Conservation (phyloP, 371 early-diverging fungal genomes). For the Apophysomyces elegans region DNA sequence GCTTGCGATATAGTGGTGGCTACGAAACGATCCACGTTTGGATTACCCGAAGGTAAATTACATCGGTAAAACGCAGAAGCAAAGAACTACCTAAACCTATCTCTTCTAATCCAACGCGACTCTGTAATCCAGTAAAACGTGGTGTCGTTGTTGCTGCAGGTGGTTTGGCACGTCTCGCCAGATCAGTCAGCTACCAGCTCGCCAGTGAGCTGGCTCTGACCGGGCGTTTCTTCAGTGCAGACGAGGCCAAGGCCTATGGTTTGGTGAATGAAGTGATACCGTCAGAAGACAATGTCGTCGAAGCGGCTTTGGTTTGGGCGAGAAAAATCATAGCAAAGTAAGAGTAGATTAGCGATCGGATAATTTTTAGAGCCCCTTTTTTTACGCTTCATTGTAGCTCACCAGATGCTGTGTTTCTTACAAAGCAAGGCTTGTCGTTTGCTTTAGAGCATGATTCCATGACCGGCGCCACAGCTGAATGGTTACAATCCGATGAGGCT, state of each 20-base stretch:
- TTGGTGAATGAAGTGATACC: slow-evolving; percentile 52
- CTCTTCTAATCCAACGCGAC: neutral
- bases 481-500: slow-evolving; percentile 44
- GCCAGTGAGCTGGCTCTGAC: slow-evolving; percentile 52
- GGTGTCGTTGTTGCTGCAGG: slow-evolving; percentile 54
- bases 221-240: slow-evolving; percentile 47
- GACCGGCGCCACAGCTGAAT: slow-evolving; percentile 40
- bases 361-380: neutral
- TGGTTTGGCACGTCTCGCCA: slow-evolving; percentile 46
- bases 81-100: neutral
- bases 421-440: slow-evolving; percentile 47
- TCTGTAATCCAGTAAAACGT: slow-evolving; percentile 35
- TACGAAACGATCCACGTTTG: slow-evolving; percentile 47
- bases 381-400: slow-evolving; percentile 24
- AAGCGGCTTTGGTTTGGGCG: slow-evolving; percentile 41
- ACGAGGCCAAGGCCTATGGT: slow-evolving; percentile 49
- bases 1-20: slow-evolving; percentile 56
- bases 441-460: slow-evolving; percentile 45
- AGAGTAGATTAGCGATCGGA: neutral
- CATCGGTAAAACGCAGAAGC: neutral
- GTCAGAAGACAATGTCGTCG: slow-evolving; percentile 36
- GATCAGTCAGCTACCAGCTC: slow-evolving; percentile 48
- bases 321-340: slow-evolving; percentile 47
- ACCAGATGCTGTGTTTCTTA: slow-evolving; percentile 50
- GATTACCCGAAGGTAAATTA: slow-evolving; percentile 45